Evolutionary conservation across 176 grass and related monocot genomes (phyloP).

Genomic region (Panicum miliaceum): DNA sequence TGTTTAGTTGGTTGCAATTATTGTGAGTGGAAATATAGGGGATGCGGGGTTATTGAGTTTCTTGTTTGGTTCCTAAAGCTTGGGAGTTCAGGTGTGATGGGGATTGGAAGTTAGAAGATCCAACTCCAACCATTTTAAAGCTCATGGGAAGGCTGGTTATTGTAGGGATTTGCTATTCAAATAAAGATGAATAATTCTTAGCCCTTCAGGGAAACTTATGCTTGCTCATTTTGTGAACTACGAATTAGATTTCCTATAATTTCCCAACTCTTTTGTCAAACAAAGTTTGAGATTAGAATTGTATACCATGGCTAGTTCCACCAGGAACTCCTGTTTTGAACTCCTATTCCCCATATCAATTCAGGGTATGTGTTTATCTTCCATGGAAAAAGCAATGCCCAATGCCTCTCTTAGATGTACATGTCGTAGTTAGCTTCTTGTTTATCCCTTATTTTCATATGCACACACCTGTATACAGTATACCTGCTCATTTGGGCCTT

Average conservation of each 20-base stretch:
- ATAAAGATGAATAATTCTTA: not conserved
- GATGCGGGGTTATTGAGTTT: not conserved
- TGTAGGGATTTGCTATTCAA: not conserved
- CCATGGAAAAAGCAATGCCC: not conserved
- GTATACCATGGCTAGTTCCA: not conserved
- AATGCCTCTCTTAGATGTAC: not conserved
- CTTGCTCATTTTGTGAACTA: not conserved
- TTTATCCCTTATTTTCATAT: not conserved
- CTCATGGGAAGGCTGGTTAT: not conserved
- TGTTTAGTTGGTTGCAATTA: conserved; percentile 1
- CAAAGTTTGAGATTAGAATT: not conserved
- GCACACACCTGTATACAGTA: not conserved
- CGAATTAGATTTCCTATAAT: not conserved
- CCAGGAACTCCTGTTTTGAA: not conserved
- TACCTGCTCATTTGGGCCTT: not conserved
- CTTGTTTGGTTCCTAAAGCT: not conserved
- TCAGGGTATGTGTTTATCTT: not conserved
- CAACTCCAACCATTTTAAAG: conserved; percentile 17
- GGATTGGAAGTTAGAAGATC: not conserved
- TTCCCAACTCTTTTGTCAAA: not conserved
- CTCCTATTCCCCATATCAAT: not conserved
- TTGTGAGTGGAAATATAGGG: not conserved
- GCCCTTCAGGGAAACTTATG: not conserved
- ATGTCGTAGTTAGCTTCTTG: not conserved
- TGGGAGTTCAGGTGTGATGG: not conserved